Percentiles rank a stretch among this genome's conserved stretches.
These are phyloP conservation scores for Alternaria angustiovoidea DNA, from an alignment of 2,329 filamentous ascomycete species.

Conservation along the genomic window DNA sequence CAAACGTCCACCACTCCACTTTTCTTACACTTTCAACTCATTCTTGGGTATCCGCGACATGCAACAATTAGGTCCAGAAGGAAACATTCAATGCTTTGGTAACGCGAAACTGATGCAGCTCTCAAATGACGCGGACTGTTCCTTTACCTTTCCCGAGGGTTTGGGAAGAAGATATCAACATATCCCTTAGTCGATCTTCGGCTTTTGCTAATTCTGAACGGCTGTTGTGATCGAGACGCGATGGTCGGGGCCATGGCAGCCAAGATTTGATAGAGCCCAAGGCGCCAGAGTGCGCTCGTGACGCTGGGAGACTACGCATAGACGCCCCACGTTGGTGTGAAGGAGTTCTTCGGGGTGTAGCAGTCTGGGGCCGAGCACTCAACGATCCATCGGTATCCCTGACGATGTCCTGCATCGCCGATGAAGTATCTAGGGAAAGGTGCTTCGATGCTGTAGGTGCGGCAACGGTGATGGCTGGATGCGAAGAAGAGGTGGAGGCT, in stretches of 20 bases:
- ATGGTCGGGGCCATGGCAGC: slow-evolving; percentile 46
- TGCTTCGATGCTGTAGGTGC: slow-evolving; percentile 48
- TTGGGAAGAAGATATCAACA: slow-evolving; percentile 39
- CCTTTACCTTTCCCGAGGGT: slow-evolving; percentile 39
- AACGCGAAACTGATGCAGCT: not conserved
- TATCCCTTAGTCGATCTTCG: slow-evolving; percentile 42
- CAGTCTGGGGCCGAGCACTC: slow-evolving; percentile 21
- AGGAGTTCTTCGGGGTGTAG: slow-evolving; percentile 15
- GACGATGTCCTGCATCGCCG: slow-evolving; percentile 34
- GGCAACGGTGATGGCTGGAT: slow-evolving; percentile 45
- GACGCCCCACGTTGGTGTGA: slow-evolving; percentile 38
- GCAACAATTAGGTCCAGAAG: not conserved
- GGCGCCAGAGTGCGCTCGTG: slow-evolving; percentile 37
- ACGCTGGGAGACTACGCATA: slow-evolving; percentile 26
- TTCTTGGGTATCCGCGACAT: slow-evolving; percentile 1
- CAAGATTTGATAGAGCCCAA: slow-evolving; percentile 45
- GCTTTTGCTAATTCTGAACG: slow-evolving; percentile 42
- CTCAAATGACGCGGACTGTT: slow-evolving; percentile 32
- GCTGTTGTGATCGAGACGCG: slow-evolving; percentile 21
- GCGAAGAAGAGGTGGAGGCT: slow-evolving; percentile 32
- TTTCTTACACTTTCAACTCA: slow-evolving; percentile 1
- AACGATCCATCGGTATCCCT: slow-evolving; percentile 15
- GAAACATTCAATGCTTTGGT: not conserved
- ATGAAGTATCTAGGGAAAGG: slow-evolving; percentile 45
- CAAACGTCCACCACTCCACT: not conserved